Percentiles rank a stretch among this genome's conserved stretches.
phyloP scores from a whole-genome alignment of 805 yeast species.

The Barnettozyma wickerhamii region DNA sequence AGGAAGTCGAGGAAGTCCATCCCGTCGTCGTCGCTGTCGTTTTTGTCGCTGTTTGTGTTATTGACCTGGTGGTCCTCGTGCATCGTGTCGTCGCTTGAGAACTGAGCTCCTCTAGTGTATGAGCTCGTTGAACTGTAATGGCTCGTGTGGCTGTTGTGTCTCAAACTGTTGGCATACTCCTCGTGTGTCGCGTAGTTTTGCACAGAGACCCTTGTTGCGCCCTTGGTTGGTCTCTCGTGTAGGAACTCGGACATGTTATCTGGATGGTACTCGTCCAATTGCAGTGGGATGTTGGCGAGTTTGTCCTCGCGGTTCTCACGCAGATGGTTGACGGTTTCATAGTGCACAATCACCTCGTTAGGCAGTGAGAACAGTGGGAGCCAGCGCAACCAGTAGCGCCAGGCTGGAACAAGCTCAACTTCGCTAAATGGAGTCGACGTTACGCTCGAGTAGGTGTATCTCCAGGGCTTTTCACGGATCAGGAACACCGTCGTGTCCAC shows the following conservation, averaged over 20 bases:
- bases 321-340: constrained; percentile 1
- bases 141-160: background rate
- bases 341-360: constrained; percentile 12
- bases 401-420: constrained; percentile 26
- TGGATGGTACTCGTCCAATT: background rate
- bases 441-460: constrained; percentile 31
- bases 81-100: constrained; percentile 1
- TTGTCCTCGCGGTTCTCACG: background rate
- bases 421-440: constrained; percentile 22
- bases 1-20: constrained; percentile 6
- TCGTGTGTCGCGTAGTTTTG: too few relatives aligned
- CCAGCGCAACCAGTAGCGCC: constrained; percentile 37
- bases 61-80: background rate
- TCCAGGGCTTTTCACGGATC: constrained; percentile 80
- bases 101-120: background rate
- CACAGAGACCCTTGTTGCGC: background rate
- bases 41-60: background rate
- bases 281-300: constrained; percentile 1
- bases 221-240: background rate
- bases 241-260: background rate
- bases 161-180: background rate
- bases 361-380: constrained; percentile 47
- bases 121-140: background rate
- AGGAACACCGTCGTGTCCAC: constrained; percentile 75
- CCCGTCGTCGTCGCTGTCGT: constrained; percentile 1